Evolutionary conservation across 345 rosid genomes (phyloP).

Genomic region (Lagerstroemia speciosa): DNA sequence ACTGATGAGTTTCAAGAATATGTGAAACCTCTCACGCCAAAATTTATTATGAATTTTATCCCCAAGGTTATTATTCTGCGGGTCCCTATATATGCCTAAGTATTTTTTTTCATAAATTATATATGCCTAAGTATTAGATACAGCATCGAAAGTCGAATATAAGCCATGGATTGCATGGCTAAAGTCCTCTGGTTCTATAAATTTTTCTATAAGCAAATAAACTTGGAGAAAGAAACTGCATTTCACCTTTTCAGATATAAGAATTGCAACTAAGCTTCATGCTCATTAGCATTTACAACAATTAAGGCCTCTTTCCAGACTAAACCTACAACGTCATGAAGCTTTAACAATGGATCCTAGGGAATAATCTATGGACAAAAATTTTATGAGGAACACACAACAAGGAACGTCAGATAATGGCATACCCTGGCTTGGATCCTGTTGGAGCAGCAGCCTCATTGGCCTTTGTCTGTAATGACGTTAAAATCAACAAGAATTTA

Average conservation of each 20-base stretch:
- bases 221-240: not conserved
- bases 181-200: not conserved
- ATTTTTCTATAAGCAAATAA: not conserved
- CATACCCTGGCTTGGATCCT: constrained; percentile 59
- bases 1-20: not conserved
- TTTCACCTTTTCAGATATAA: not conserved
- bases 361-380: not conserved
- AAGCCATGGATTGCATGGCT: not conserved
- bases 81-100: not conserved
- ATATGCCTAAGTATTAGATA: not conserved
- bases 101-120: no score
- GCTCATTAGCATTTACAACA: not conserved
- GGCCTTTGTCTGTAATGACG: constrained; percentile 39
- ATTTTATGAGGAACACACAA: no score
- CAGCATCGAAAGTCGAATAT: not conserved
- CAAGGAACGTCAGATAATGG: constrained; percentile 1
- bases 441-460: constrained; percentile 46
- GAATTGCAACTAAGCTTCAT: not conserved
- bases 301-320: not conserved
- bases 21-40: not conserved
- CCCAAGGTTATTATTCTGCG: not conserved
- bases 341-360: not conserved
- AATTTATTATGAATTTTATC: not conserved
- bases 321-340: not conserved
- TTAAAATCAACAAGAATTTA: not conserved